Evolutionary conservation across 352 stramenopile genomes (phyloP).

Genomic region (Globisporangium cederbergense): DNA sequence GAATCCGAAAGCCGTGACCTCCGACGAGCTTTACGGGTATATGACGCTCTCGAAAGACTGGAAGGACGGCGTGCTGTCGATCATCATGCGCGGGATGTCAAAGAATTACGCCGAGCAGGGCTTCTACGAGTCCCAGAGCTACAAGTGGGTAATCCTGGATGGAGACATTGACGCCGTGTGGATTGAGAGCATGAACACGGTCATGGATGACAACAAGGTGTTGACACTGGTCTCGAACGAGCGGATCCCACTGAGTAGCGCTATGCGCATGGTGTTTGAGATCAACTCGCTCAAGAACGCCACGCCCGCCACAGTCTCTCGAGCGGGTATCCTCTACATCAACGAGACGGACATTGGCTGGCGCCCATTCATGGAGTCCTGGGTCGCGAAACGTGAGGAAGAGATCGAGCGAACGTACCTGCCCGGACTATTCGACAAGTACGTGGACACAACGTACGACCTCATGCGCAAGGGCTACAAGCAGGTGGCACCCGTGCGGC

Average conservation of each 20-base stretch:
- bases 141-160: conserved; percentile 89
- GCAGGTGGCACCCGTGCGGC: conserved; percentile 89
- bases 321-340: conserved; percentile 87
- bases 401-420: conserved; percentile 92
- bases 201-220: conserved; percentile 98
- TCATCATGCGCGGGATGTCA: conserved; percentile 90
- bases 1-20: conserved; percentile 87
- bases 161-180: conserved; percentile 88
- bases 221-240: conserved; percentile 91
- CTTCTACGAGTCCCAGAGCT: conserved; percentile 94
- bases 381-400: conserved; percentile 89
- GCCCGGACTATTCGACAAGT: conserved; percentile 94
- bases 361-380: conserved; percentile 96
- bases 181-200: conserved; percentile 95
- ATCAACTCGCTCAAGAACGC: conserved; percentile 90
- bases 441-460: conserved; percentile 93
- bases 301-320: conserved; percentile 81
- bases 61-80: conserved; percentile 87
- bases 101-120: conserved; percentile 89
- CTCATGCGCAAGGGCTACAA: conserved; percentile 95
- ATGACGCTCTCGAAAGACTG: conserved; percentile 90
- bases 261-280: conserved; percentile 91
- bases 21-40: conserved; percentile 92
- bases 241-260: conserved; percentile 73
- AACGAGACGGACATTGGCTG: conserved; percentile 92